These are phyloP conservation scores for Pyropia haitanensis DNA, from an alignment of 23 red algal genomes.

Conservation along the genomic window DNA sequence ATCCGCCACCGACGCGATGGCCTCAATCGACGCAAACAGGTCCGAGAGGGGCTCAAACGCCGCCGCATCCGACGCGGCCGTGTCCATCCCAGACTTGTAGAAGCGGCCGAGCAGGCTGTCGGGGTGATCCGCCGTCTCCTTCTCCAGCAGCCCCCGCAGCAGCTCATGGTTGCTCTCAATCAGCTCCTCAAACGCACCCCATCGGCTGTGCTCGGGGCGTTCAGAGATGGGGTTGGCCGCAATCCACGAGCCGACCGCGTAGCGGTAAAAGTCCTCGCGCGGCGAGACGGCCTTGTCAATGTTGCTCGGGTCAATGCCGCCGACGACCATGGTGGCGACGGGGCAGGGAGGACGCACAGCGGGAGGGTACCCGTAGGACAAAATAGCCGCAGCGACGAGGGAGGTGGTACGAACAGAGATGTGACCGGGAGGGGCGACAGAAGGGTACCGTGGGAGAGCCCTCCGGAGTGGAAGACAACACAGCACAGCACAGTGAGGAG, in stretches of 20 bases:
- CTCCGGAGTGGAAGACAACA: too few species aligned
- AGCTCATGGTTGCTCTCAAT: conserved; percentile 25
- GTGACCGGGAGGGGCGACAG: too few species aligned
- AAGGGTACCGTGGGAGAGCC: too few species aligned
- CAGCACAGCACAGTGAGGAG: too few species aligned
- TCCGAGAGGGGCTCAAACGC: conserved; percentile 19
- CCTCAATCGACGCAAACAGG: conserved; percentile 19
- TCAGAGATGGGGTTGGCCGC: conserved; percentile 29
- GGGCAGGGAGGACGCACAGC: neutral
- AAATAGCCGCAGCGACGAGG: too few species aligned
- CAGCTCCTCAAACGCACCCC: conserved; percentile 64
- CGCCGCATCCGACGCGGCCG: conserved; percentile 6
- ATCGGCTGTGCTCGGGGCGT: conserved; percentile 26
- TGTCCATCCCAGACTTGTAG: conserved; percentile 52
- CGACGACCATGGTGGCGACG: conserved; percentile 1
- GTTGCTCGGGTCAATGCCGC: conserved; percentile 30
- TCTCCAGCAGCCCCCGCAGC: conserved; percentile 46
- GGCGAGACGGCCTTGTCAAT: conserved; percentile 55
- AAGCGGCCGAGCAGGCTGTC: conserved; percentile 12
- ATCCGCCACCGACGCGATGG: conserved; percentile 10
- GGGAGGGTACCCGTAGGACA: neutral
- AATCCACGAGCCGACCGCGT: conserved; percentile 83
- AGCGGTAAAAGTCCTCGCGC: conserved; percentile 74
- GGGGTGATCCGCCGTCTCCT: conserved; percentile 32
- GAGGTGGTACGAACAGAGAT: too few species aligned